These are phyloP conservation scores for Gaertneriomyces semiglobifer DNA, from an alignment of 192 early-diverging fungal genomes.

Conservation along the genomic window DNA sequence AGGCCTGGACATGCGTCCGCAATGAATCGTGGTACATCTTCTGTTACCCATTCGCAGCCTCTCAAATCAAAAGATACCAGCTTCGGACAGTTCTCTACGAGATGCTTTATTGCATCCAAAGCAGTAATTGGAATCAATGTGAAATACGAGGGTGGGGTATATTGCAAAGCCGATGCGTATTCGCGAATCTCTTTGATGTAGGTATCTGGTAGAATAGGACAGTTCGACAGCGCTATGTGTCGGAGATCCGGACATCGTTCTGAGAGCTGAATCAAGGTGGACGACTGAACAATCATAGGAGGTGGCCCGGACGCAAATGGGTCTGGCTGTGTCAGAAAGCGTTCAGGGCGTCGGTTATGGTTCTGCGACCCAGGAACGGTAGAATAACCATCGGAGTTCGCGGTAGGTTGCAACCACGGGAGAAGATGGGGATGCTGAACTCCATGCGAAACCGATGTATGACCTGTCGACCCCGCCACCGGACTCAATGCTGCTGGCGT, in stretches of 20 bases:
- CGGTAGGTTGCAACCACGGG: too few species aligned
- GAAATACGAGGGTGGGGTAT: constrained; percentile 18
- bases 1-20: neutral
- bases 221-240: constrained; percentile 24
- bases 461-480: too few species aligned
- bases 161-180: constrained; percentile 20
- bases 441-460: too few species aligned
- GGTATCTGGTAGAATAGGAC: constrained; percentile 13
- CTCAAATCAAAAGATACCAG: constrained; percentile 26
- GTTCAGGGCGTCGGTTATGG: too few species aligned
- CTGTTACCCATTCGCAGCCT: constrained; percentile 35
- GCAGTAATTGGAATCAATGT: constrained; percentile 16
- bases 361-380: too few species aligned
- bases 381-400: too few species aligned
- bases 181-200: constrained; percentile 29
- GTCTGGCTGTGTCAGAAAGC: neutral
- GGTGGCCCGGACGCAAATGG: constrained; percentile 10
- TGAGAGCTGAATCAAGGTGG: constrained; percentile 17
- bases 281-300: constrained; percentile 5
- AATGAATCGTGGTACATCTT: constrained; percentile 6
- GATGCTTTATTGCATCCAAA: neutral
- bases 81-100: constrained; percentile 12
- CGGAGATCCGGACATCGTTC: constrained; percentile 23
- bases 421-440: too few species aligned
- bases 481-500: too few species aligned